These are phyloP conservation scores for Colletotrichum sublineola DNA, from an alignment of 2,329 filamentous ascomycete species.

Conservation along the genomic window DNA sequence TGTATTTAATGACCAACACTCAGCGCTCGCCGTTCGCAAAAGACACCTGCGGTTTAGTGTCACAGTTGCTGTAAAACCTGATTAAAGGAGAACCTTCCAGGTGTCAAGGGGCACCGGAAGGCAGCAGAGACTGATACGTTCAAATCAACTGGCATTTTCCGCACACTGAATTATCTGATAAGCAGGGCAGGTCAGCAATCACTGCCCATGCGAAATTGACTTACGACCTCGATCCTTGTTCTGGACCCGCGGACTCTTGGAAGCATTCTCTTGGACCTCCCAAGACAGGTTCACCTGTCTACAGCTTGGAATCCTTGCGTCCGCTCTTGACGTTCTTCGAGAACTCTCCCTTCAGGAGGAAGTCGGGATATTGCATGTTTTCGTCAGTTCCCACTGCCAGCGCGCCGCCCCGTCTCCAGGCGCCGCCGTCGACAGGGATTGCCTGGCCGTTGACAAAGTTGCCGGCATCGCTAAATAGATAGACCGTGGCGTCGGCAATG, in stretches of 20 bases:
- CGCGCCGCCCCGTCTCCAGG: conserved; percentile 66
- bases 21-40: background rate
- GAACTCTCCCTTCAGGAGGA: conserved; percentile 53
- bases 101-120: background rate
- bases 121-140: background rate
- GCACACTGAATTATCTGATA: conserved; percentile 19
- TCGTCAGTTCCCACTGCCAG: conserved; percentile 61
- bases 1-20: background rate
- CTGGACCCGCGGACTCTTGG: conserved; percentile 23
- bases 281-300: background rate
- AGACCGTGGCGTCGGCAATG: conserved; percentile 93
- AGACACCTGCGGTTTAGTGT: too few relatives aligned
- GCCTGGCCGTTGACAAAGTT: conserved; percentile 88
- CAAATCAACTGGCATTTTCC: conserved; percentile 6
- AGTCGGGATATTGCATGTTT: conserved; percentile 67
- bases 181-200: conserved; percentile 17
- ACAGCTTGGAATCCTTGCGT: conserved; percentile 58
- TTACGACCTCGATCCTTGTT: conserved; percentile 11
- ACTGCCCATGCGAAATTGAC: conserved; percentile 23
- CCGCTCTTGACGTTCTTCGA: conserved; percentile 52
- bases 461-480: conserved; percentile 86
- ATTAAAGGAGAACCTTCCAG: background rate
- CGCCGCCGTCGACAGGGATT: conserved; percentile 78
- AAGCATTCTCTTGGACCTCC: conserved; percentile 3
- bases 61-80: background rate